These are phyloP conservation scores for Chaetomium tenue DNA, from an alignment of 495 filamentous ascomycete species.

Conservation along the genomic window DNA sequence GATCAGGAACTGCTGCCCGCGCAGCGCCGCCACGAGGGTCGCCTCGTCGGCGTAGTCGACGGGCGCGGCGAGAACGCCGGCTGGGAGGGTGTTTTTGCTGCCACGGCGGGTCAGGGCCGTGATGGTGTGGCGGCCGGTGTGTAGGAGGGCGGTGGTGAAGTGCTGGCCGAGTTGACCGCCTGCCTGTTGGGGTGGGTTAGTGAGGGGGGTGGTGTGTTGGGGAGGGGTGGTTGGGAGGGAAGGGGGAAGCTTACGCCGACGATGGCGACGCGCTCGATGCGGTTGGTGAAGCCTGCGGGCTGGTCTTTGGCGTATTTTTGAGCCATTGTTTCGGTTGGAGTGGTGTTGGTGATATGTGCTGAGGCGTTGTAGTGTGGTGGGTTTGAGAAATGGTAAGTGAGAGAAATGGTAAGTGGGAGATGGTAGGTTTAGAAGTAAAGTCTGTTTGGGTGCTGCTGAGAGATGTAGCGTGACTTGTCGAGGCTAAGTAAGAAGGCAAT, in stretches of 20 bases:
- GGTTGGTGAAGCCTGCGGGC: neutral
- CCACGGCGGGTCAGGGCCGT: neutral
- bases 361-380: no score
- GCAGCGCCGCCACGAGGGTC: neutral
- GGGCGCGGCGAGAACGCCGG: neutral
- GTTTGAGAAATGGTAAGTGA: neutral
- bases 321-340: neutral
- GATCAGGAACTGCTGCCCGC: slow-evolving; percentile 40
- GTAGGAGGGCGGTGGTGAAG: neutral
- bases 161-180: neutral
- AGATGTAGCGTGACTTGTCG: no score
- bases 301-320: slow-evolving; percentile 6
- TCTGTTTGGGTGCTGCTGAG: no score
- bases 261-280: slow-evolving; percentile 5
- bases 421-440: neutral
- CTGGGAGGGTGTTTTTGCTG: neutral
- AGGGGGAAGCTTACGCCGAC: neutral
- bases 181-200: neutral
- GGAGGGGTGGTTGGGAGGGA: neutral
- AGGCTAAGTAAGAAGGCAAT: neutral
- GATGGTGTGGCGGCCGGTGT: neutral
- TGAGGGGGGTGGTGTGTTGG: neutral
- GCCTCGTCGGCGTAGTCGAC: slow-evolving; percentile 3
- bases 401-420: neutral
- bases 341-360: neutral